phyloP scores from a whole-genome alignment of 2,329 filamentous ascomycete species.

The Arthrobotrys pseudoclavata region DNA sequence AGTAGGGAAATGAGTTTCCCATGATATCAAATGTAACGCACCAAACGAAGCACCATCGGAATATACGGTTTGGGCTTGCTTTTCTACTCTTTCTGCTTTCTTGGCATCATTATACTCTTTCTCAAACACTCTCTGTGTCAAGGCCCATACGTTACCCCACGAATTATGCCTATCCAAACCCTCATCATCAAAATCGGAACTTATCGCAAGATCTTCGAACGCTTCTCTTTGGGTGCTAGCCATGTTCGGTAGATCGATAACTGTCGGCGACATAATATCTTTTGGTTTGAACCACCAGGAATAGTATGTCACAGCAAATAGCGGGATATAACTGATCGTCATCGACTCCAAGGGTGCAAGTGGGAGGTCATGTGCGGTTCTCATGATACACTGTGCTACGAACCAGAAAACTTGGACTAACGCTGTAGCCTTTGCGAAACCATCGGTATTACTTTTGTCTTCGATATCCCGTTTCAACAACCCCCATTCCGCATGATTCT shows the following conservation, averaged over 20 bases:
- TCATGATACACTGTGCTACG: slow-evolving; percentile 64
- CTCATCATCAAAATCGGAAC: slow-evolving; percentile 64
- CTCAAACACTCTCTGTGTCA: slow-evolving; percentile 65
- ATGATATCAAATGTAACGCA: slow-evolving; percentile 65
- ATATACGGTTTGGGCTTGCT: slow-evolving; percentile 64
- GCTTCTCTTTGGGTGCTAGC: slow-evolving; percentile 57
- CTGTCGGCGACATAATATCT: slow-evolving; percentile 65
- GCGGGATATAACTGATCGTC: slow-evolving; percentile 66
- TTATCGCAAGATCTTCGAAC: slow-evolving; percentile 64
- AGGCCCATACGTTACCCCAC: slow-evolving; percentile 63
- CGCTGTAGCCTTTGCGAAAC: slow-evolving; percentile 64
- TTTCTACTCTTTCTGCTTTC: slow-evolving; percentile 65
- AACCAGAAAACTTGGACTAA: slow-evolving; percentile 65
- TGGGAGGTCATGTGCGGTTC: slow-evolving; percentile 64
- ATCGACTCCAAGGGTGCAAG: slow-evolving; percentile 66
- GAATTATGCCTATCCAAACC: slow-evolving; percentile 62
- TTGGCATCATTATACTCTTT: slow-evolving; percentile 63
- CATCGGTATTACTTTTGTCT: slow-evolving; percentile 66
- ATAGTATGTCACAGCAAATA: slow-evolving; percentile 65
- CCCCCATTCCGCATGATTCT: slow-evolving; percentile 63
- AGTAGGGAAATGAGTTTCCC: slow-evolving; percentile 64
- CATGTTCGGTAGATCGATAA: slow-evolving; percentile 64
- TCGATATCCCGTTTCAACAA: slow-evolving; percentile 63
- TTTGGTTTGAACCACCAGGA: slow-evolving; percentile 66
- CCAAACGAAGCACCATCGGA: slow-evolving; percentile 64